Evolutionary conservation across 306 rosid species (phyloP).

Genomic region (Vigna hirtella): DNA sequence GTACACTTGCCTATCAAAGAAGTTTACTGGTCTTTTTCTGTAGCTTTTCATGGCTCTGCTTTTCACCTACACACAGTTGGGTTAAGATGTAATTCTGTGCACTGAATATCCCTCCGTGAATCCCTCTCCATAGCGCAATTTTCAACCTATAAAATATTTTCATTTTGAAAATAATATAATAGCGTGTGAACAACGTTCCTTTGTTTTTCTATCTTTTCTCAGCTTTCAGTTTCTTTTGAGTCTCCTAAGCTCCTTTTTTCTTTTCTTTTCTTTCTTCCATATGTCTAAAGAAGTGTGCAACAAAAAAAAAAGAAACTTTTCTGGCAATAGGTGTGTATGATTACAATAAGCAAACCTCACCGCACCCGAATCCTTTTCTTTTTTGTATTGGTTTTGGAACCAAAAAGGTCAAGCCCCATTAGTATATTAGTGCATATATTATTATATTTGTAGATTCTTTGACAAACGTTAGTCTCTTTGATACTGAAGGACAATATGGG

Average conservation of each 20-base stretch:
- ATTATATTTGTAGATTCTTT: constrained; percentile 71
- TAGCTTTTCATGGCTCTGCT: constrained; percentile 16
- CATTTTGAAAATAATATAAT: neutral
- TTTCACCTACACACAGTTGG: neutral
- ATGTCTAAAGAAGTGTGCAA: constrained; percentile 47
- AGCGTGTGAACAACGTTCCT: constrained; percentile 5
- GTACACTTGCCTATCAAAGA: constrained; percentile 22
- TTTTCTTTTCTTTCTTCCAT: constrained; percentile 5
- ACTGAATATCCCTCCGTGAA: neutral
- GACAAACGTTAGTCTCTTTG: constrained; percentile 84
- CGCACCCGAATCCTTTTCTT: constrained; percentile 57
- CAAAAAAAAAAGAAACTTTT: constrained; percentile 55
- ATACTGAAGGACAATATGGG: constrained; percentile 83
- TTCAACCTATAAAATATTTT: constrained; percentile 14
- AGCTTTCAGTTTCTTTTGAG: neutral
- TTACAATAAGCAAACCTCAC: constrained; percentile 63
- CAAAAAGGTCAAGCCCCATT: constrained; percentile 61
- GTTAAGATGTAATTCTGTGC: constrained; percentile 31
- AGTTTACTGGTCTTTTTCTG: constrained; percentile 35
- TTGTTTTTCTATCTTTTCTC: constrained; percentile 17
- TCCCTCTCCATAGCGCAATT: neutral
- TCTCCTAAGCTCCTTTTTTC: constrained; percentile 21
- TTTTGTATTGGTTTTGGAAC: constrained; percentile 55
- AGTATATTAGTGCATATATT: constrained; percentile 47
- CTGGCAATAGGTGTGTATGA: constrained; percentile 50